Conservation (phyloP, 148 eudicot genomes). For the Tetragonia tetragonoides region DNA sequence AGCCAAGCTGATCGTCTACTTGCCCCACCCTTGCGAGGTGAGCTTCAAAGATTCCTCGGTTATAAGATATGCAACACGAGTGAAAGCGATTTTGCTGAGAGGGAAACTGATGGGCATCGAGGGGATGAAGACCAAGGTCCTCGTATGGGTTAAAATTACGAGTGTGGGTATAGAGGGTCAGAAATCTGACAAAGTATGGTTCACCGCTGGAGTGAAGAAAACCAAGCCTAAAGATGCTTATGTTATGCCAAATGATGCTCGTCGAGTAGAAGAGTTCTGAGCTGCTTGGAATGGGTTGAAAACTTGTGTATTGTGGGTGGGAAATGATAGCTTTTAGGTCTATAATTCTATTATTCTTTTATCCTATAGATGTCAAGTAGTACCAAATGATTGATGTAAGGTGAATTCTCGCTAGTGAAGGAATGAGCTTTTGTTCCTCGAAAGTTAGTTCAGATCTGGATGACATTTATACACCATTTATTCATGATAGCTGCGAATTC, state of each 20-base stretch:
- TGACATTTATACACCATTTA: not conserved
- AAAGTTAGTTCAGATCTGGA: not conserved
- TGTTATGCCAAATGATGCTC: constrained; percentile 52
- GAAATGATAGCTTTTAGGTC: not conserved
- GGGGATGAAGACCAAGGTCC: constrained; percentile 85
- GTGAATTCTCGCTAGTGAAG: not conserved
- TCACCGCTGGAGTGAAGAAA: constrained; percentile 87
- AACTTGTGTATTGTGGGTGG: not conserved
- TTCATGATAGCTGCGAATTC: not conserved
- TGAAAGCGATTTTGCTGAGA: constrained; percentile 58
- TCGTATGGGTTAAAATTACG: constrained; percentile 90
- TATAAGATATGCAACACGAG: constrained; percentile 64
- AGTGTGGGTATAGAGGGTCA: constrained; percentile 62
- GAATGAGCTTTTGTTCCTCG: not conserved
- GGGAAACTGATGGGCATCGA: constrained; percentile 78
- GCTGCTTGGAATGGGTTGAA: not conserved
- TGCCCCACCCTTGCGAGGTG: constrained; percentile 69
- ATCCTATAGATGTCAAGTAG: not conserved
- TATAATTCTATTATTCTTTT: not conserved
- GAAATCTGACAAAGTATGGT: constrained; percentile 72
- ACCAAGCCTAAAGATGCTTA: constrained; percentile 62
- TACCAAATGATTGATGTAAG: not conserved
- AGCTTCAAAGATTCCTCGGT: constrained; percentile 78
- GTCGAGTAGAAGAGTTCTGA: constrained; percentile 59
- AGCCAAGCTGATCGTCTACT: constrained; percentile 62